phyloP scores from a whole-genome alignment of 805 yeast species.

The Barnettozyma botsteinii region DNA sequence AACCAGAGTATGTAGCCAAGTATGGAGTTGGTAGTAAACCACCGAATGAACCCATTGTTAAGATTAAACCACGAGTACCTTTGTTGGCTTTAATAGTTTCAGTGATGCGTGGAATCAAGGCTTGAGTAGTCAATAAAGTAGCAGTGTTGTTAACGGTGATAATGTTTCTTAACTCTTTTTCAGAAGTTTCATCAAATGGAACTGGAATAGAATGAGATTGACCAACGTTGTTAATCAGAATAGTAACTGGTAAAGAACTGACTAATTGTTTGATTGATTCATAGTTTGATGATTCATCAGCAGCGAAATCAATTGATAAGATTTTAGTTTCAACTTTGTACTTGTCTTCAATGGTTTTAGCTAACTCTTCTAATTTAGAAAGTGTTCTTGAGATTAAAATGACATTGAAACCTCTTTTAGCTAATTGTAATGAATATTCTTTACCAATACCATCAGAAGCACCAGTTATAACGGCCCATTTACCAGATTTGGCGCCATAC shows the following conservation, averaged over 20 bases:
- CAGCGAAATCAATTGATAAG: conserved; percentile 74
- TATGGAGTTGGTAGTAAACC: conserved; percentile 91
- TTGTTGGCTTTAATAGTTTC: conserved; percentile 40
- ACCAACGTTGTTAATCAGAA: conserved; percentile 90
- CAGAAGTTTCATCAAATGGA: conserved; percentile 77
- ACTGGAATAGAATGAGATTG: conserved; percentile 93
- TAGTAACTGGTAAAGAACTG: conserved; percentile 54
- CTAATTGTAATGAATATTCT: conserved; percentile 83
- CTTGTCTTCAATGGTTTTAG: conserved; percentile 55
- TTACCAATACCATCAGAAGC: conserved; percentile 98
- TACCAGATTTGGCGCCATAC: conserved; percentile 68
- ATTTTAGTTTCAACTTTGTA: conserved; percentile 58
- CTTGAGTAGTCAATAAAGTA: conserved; percentile 77
- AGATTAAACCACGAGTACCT: conserved; percentile 61
- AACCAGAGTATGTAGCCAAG: conserved; percentile 91
- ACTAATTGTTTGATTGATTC: conserved; percentile 40
- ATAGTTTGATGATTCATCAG: conserved; percentile 56
- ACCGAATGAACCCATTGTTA: conserved; percentile 96
- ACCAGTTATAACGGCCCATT: conserved; percentile 96
- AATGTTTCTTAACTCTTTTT: conserved; percentile 69
- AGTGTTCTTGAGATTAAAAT: conserved; percentile 81
- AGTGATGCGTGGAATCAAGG: conserved; percentile 66
- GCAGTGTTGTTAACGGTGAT: conserved; percentile 81
- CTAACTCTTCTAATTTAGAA: conserved; percentile 62
- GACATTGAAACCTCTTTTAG: conserved; percentile 75